Evolutionary conservation across 306 rosid genomes (phyloP).

Genomic region (Citrullus amarus): DNA sequence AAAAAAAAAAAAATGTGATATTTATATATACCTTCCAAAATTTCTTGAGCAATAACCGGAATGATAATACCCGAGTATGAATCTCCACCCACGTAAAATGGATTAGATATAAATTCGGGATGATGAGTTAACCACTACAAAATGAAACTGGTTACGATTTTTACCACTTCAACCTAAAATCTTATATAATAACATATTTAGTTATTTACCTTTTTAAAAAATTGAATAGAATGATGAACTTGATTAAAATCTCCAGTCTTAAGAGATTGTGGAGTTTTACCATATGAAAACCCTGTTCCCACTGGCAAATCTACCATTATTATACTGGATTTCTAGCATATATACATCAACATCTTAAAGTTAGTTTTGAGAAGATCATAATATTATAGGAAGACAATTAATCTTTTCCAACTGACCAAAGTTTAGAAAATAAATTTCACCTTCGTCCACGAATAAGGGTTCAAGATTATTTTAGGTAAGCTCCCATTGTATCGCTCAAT

Average conservation of each 20-base stretch:
- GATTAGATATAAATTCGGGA: slow-evolving; percentile 12
- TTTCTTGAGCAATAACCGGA: slow-evolving; percentile 39
- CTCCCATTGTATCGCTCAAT: slow-evolving; percentile 35
- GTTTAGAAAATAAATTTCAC: slow-evolving; percentile 9
- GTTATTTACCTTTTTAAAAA: slow-evolving; percentile 29
- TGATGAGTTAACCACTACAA: slow-evolving; percentile 59
- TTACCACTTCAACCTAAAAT: neutral
- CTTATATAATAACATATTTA: neutral
- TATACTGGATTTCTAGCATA: slow-evolving; percentile 35
- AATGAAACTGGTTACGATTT: neutral
- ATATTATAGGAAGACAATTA: neutral
- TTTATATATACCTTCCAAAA: slow-evolving; percentile 33
- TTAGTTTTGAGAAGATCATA: neutral
- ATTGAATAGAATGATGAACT: slow-evolving; percentile 34
- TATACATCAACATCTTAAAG: neutral
- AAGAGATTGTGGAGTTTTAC: slow-evolving; percentile 15
- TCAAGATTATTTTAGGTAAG: slow-evolving; percentile 34
- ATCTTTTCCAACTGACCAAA: neutral
- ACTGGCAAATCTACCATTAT: slow-evolving; percentile 61
- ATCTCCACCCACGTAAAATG: slow-evolving; percentile 51
- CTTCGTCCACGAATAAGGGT: slow-evolving; percentile 67
- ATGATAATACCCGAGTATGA: slow-evolving; percentile 58
- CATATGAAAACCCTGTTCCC: slow-evolving; percentile 59
- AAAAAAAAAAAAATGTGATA: too few species aligned
- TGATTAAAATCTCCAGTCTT: slow-evolving; percentile 25